These are phyloP conservation scores for Rhododendron molle DNA, from an alignment of 148 eudicot species.

Conservation along the genomic window DNA sequence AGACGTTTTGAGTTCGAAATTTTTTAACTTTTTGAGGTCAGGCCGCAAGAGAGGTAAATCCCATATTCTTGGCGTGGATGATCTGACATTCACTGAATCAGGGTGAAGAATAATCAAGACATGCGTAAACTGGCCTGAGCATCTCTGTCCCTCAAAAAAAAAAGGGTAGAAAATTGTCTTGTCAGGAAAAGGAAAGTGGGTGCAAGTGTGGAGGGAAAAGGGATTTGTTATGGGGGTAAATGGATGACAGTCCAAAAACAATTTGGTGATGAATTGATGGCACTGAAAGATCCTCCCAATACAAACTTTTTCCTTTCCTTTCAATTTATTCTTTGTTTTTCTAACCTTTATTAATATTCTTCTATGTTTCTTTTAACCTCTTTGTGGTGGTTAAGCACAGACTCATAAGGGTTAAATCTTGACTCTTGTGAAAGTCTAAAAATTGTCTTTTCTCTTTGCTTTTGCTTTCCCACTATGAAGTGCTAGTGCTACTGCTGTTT, in stretches of 20 bases:
- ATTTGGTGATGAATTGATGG: constrained; percentile 28
- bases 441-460: not conserved
- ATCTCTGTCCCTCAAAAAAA: not conserved
- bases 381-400: constrained; percentile 4
- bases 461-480: not conserved
- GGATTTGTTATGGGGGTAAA: constrained; percentile 12
- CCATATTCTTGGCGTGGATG: not conserved
- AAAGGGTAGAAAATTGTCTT: constrained; percentile 13
- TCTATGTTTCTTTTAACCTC: not conserved
- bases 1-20: not conserved
- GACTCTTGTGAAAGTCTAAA: constrained; percentile 19
- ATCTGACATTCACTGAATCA: no score
- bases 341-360: not conserved
- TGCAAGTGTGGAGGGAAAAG: constrained; percentile 20
- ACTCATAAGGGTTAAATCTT: constrained; percentile 20
- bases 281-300: constrained; percentile 24
- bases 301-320: constrained; percentile 14
- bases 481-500: not conserved
- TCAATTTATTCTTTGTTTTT: constrained; percentile 6
- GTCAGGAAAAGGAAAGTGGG: constrained; percentile 31
- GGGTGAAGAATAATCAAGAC: no score
- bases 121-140: no score
- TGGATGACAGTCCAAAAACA: constrained; percentile 28
- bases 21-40: no score
- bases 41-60: not conserved